These are phyloP conservation scores for Helicostylum pulchrum DNA, from an alignment of 192 early-diverging fungal species.

Conservation along the genomic window DNA sequence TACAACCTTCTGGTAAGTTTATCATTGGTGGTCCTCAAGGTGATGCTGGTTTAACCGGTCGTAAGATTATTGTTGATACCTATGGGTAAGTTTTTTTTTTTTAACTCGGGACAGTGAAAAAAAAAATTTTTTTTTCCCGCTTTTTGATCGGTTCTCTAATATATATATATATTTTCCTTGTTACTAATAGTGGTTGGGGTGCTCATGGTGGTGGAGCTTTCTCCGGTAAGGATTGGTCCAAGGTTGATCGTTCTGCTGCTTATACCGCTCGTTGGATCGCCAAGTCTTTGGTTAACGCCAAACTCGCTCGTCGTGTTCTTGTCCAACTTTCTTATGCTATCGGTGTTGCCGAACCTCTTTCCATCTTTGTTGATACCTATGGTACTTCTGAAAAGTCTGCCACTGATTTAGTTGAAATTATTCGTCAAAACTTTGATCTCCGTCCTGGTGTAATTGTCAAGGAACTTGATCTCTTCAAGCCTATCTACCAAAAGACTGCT, in stretches of 20 bases:
- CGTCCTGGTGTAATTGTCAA: slow-evolving; percentile 98
- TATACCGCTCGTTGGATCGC: slow-evolving; percentile 98
- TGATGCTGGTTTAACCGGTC: slow-evolving; percentile 97
- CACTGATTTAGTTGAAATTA: slow-evolving; percentile 86
- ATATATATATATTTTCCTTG: background rate
- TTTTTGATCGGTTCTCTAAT: background rate
- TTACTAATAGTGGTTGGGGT: slow-evolving; percentile 31
- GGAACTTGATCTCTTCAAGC: slow-evolving; percentile 97
- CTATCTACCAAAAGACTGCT: slow-evolving; percentile 95
- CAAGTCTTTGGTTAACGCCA: slow-evolving; percentile 93
- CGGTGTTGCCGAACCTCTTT: slow-evolving; percentile 96
- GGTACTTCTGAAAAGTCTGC: slow-evolving; percentile 91
- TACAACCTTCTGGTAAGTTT: slow-evolving; percentile 98
- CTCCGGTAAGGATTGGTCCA: slow-evolving; percentile 99
- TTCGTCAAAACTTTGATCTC: slow-evolving; percentile 98
- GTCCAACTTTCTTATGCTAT: slow-evolving; percentile 99
- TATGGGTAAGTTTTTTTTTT: slow-evolving; percentile 24
- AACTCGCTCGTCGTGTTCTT: slow-evolving; percentile 86
- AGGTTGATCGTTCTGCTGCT: slow-evolving; percentile 97
- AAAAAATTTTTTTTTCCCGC: background rate
- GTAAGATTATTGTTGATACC: slow-evolving; percentile 43
- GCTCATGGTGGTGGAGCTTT: slow-evolving; percentile 89
- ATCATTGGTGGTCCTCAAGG: slow-evolving; percentile 99
- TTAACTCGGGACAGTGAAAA: background rate
- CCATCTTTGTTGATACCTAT: slow-evolving; percentile 94